Evolutionary conservation across 192 early-diverging fungal genomes (phyloP).

Genomic region (Umbelopsis vinacea): DNA sequence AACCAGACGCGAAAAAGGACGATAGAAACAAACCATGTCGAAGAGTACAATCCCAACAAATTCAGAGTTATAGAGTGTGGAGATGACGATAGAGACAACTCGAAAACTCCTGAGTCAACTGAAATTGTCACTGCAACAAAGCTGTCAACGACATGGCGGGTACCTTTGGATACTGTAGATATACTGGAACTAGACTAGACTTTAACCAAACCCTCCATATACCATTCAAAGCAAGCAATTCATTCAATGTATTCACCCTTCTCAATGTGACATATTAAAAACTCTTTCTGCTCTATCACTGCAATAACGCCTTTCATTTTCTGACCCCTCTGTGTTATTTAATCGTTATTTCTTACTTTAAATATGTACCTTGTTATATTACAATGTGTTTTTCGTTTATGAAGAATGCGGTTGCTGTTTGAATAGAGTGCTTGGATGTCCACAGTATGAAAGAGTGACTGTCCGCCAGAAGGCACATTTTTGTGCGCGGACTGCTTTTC

Average conservation of each 20-base stretch:
- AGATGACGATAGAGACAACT: not conserved
- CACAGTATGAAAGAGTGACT: no score
- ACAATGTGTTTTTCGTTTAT: no score
- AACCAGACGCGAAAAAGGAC: not conserved
- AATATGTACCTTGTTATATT: no score
- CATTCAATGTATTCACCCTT: not conserved
- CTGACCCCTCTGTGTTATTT: no score
- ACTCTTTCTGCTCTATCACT: no score
- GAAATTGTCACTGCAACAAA: not conserved
- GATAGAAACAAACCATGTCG: not conserved
- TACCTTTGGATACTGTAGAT: not conserved
- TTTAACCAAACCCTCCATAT: not conserved
- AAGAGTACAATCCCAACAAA: constrained; percentile 5
- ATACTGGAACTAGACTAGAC: constrained; percentile 7
- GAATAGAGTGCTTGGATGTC: no score
- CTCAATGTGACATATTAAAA: no score
- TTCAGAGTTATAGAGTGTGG: constrained; percentile 13
- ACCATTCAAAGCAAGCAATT: not conserved
- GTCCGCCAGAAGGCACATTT: no score
- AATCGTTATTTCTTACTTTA: no score
- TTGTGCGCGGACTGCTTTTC: not conserved
- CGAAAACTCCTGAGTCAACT: not conserved
- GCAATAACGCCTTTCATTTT: no score
- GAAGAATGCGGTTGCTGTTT: no score
- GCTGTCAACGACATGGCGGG: not conserved